phyloP scores from a whole-genome alignment of 306 rosid species.

The Alnus rubra region DNA sequence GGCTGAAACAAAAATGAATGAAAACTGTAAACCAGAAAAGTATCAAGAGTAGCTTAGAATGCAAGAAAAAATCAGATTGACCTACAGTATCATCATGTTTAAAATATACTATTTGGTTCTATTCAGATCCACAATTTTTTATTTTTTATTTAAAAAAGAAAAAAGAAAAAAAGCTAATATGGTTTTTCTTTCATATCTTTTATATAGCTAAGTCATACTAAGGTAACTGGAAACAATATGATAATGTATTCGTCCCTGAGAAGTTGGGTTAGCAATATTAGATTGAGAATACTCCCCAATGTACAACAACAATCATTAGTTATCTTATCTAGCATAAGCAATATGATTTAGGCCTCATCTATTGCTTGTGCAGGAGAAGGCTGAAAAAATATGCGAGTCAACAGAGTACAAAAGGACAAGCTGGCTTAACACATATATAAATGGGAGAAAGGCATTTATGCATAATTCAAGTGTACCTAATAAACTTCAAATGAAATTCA shows the following conservation, averaged over 20 bases:
- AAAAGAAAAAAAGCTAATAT: too few species aligned
- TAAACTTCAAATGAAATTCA: not conserved
- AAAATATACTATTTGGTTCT: not conserved
- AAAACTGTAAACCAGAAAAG: not conserved
- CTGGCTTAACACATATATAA: not conserved
- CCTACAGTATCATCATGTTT: not conserved
- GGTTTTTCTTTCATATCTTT: not conserved
- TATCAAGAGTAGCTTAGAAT: not conserved
- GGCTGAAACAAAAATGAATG: not conserved
- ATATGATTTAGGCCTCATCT: not conserved
- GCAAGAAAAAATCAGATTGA: not conserved
- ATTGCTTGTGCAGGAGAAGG: not conserved
- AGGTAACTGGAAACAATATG: not conserved
- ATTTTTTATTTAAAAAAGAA: not conserved
- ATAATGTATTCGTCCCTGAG: not conserved
- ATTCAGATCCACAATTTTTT: not conserved
- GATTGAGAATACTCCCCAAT: not conserved
- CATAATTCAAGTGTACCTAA: not conserved
- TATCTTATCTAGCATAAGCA: not conserved
- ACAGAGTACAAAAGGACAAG: constrained; percentile 6
- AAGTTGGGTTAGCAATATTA: not conserved
- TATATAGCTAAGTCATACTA: not conserved
- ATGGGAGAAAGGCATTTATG: not conserved
- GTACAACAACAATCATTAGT: not conserved
- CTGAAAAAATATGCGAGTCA: constrained; percentile 1